These are phyloP conservation scores for Aspergillus avenaceus DNA, from an alignment of 495 filamentous ascomycete genomes.

Conservation along the genomic window DNA sequence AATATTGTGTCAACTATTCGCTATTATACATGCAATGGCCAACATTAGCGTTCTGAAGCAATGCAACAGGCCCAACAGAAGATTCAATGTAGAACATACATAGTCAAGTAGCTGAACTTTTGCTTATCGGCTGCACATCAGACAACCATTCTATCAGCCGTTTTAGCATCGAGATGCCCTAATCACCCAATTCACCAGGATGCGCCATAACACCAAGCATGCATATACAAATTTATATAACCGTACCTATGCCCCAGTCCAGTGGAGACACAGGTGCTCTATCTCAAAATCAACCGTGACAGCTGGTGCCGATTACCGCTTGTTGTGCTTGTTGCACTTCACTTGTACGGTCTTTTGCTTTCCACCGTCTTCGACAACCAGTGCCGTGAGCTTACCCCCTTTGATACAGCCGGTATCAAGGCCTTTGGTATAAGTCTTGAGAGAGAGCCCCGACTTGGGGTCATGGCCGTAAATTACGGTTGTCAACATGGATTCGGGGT, in stretches of 20 bases:
- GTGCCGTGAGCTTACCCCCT: constrained; percentile 69
- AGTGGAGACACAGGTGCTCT: not conserved
- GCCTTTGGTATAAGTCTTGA: constrained; percentile 71
- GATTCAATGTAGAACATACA: too few relatives aligned
- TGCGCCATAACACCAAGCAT: constrained; percentile 5
- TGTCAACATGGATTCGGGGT: constrained; percentile 24
- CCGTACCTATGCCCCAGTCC: not conserved
- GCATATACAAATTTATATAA: not conserved
- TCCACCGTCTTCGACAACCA: constrained; percentile 58
- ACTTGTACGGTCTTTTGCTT: constrained; percentile 36
- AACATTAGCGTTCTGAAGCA: too few relatives aligned
- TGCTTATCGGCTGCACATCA: too few relatives aligned
- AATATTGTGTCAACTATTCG: too few relatives aligned
- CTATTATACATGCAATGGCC: too few relatives aligned
- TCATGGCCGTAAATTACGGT: constrained; percentile 88
- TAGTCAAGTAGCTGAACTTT: too few relatives aligned
- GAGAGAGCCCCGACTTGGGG: constrained; percentile 62
- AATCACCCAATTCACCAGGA: not conserved
- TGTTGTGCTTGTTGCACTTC: constrained; percentile 24
- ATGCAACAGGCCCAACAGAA: too few relatives aligned
- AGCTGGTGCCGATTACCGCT: constrained; percentile 1
- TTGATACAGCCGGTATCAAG: constrained; percentile 79
- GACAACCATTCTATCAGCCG: not conserved
- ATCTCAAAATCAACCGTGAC: not conserved
- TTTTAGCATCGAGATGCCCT: not conserved